phyloP scores from a whole-genome alignment of 208 protist genomes.

The Leishmania turanica region DNA sequence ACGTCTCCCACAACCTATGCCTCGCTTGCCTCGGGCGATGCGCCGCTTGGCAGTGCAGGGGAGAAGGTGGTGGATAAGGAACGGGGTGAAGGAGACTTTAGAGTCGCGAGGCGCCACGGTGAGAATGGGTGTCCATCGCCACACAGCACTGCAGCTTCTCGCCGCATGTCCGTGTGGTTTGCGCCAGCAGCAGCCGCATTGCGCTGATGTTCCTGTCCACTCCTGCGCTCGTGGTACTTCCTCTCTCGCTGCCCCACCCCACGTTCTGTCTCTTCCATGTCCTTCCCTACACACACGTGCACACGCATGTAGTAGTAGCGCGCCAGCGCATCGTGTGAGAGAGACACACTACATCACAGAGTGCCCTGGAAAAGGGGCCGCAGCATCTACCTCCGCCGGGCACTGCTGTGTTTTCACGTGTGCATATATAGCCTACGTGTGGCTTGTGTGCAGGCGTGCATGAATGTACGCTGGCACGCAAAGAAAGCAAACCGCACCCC shows the following conservation, averaged over 20 bases:
- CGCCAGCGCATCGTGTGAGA: background rate
- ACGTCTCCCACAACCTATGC: no score
- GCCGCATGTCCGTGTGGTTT: background rate
- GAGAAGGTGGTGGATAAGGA: background rate
- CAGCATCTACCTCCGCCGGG: no score
- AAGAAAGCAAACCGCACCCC: background rate
- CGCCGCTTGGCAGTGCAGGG: background rate
- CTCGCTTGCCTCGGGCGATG: no score
- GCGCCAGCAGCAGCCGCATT: background rate
- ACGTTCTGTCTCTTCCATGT: background rate
- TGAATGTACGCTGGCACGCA: background rate
- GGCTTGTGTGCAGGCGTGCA: background rate
- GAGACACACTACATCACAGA: no score
- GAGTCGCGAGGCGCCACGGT: background rate
- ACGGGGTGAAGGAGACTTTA: background rate
- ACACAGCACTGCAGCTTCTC: background rate
- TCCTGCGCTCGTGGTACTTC: slow-evolving; percentile 7
- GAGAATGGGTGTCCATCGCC: background rate
- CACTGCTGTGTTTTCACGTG: background rate
- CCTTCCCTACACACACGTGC: background rate
- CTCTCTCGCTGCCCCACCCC: background rate
- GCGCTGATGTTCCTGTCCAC: background rate
- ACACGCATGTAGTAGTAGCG: background rate
- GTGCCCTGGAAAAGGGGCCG: no score
- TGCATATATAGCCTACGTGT: background rate